Evolutionary conservation across 495 filamentous ascomycete species (phyloP).

Genomic region (Stereocaulon alpinum): DNA sequence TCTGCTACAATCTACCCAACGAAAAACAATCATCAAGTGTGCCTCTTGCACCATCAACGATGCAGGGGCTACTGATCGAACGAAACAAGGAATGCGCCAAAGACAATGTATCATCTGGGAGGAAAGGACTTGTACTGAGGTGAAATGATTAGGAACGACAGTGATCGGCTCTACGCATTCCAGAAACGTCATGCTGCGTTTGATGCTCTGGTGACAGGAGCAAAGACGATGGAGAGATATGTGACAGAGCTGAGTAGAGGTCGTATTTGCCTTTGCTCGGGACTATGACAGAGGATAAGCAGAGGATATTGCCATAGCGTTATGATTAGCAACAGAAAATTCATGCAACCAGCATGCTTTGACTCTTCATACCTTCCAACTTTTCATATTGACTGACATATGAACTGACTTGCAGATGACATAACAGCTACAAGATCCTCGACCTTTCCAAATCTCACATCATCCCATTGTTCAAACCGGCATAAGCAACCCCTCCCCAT

Average conservation of each 20-base stretch:
- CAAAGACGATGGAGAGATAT: neutral
- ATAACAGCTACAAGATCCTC: no score
- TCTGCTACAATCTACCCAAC: neutral
- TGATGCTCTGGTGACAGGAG: slow-evolving; percentile 6
- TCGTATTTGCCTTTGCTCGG: neutral
- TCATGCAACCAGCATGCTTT: no score
- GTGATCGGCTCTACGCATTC: neutral
- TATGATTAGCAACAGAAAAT: neutral
- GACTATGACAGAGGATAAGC: neutral
- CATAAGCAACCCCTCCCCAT: no score
- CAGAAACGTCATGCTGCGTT: neutral
- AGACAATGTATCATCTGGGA: neutral
- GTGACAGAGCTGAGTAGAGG: neutral
- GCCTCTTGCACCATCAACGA: neutral
- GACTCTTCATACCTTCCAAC: no score
- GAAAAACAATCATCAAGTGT: neutral
- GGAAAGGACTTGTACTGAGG: neutral
- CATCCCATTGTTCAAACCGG: no score
- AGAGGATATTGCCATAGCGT: neutral
- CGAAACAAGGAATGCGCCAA: neutral
- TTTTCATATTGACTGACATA: no score
- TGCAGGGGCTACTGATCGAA: no score
- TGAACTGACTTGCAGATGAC: no score
- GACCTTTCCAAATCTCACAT: no score
- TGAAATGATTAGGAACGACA: neutral